Conservation (phyloP, 1,284 basidiomycete species). For the Ustilago loliicola region DNA sequence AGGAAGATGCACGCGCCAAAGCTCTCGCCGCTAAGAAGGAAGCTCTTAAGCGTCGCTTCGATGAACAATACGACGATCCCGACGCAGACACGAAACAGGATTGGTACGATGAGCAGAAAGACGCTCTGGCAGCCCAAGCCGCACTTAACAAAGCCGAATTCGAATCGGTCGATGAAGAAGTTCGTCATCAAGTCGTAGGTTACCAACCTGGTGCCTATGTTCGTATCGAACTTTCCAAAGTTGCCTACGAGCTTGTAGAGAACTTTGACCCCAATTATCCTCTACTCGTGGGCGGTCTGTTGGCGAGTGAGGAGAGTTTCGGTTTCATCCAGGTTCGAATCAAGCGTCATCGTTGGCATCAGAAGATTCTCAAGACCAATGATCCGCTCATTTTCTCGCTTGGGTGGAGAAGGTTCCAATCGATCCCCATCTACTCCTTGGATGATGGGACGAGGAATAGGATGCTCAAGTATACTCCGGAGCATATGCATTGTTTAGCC, state of each 20-base stretch:
- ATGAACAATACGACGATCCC: conserved; percentile 95
- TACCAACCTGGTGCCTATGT: conserved; percentile 93
- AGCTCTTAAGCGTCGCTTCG: conserved; percentile 91
- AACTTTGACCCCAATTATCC: conserved; percentile 93
- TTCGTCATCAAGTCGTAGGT: conserved; percentile 88
- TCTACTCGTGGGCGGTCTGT: conserved; percentile 91
- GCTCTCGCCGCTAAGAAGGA: conserved; percentile 88
- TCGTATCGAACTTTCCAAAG: conserved; percentile 85
- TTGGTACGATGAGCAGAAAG: conserved; percentile 79
- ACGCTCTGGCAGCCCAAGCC: conserved; percentile 87
- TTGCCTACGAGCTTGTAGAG: conserved; percentile 92
- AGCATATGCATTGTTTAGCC: conserved; percentile 99
- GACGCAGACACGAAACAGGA: conserved; percentile 71
- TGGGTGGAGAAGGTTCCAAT: conserved; percentile 97
- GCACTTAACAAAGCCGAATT: conserved; percentile 90
- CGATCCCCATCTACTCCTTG: conserved; percentile 91
- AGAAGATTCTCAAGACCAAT: conserved; percentile 93
- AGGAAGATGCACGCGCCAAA: conserved; percentile 74
- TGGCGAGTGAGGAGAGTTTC: conserved; percentile 87
- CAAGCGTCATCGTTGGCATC: conserved; percentile 96
- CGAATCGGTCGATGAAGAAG: conserved; percentile 81
- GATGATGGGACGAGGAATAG: conserved; percentile 89
- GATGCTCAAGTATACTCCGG: conserved; percentile 99
- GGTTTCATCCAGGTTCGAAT: conserved; percentile 95
- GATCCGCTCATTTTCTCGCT: conserved; percentile 95